Conservation (phyloP, 2,329 filamentous ascomycete genomes). For the Colletotrichum gloeosporioides region DNA sequence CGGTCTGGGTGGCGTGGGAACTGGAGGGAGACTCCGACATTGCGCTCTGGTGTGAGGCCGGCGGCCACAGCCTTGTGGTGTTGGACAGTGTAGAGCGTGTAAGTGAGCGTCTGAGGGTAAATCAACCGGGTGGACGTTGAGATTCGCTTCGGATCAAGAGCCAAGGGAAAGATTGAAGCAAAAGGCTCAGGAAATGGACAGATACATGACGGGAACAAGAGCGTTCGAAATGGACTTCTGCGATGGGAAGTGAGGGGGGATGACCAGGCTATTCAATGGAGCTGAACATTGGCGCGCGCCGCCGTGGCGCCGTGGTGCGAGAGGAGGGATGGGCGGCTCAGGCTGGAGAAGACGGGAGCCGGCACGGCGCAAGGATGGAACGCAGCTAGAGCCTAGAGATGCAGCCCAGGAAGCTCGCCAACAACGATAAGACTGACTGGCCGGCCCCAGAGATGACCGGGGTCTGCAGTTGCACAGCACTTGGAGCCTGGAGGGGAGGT, state of each 20-base stretch:
- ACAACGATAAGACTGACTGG: neutral
- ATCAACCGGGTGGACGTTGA: neutral
- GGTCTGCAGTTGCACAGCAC: conserved; percentile 2
- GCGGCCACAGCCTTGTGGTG: conserved; percentile 18
- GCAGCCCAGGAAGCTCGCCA: neutral
- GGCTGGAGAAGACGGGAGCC: neutral
- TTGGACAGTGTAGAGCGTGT: neutral
- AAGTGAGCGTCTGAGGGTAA: neutral
- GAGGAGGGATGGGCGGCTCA: neutral
- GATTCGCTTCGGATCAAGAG: neutral
- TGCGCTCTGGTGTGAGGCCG: neutral
- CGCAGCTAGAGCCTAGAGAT: neutral
- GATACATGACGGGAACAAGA: neutral
- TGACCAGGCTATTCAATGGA: conserved; percentile 18
- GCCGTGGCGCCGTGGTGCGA: neutral
- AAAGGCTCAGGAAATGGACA: neutral
- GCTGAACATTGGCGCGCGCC: conserved; percentile 1
- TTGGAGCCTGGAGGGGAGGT: conserved; percentile 8
- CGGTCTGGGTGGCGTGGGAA: conserved; percentile 37
- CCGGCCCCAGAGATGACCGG: neutral
- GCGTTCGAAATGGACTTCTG: neutral
- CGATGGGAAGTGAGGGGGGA: conserved; percentile 13
- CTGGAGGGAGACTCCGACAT: conserved; percentile 31
- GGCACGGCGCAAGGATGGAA: conserved; percentile 12
- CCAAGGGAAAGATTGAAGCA: neutral